Evolutionary conservation across 2,329 filamentous ascomycete species (phyloP).

Genomic region (Plenodomus biglobosus): DNA sequence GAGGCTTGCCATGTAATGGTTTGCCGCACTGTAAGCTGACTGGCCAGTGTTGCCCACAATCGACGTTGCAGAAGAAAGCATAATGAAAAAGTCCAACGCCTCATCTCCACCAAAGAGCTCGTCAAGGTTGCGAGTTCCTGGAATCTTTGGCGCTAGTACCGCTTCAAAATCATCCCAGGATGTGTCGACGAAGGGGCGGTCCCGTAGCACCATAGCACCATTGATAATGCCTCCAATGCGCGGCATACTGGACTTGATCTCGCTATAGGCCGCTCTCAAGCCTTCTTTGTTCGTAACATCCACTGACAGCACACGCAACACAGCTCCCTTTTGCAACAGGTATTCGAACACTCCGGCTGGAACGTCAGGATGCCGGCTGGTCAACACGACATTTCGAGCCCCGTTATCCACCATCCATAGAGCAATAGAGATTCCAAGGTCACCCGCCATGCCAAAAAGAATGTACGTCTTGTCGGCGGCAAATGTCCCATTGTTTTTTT

Average conservation of each 20-base stretch:
- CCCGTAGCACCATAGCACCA: conserved; percentile 27
- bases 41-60: conserved; percentile 20
- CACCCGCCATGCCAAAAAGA: conserved; percentile 24
- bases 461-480: conserved; percentile 23
- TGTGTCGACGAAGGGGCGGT: conserved; percentile 15
- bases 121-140: conserved; percentile 17
- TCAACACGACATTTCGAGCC: conserved; percentile 33
- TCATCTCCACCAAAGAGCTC: conserved; percentile 8
- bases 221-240: conserved; percentile 12
- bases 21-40: conserved; percentile 22
- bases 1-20: conserved; percentile 47
- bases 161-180: not conserved
- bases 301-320: not conserved
- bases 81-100: conserved; percentile 29
- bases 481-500: too few relatives aligned
- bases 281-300: conserved; percentile 6
- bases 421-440: conserved; percentile 18
- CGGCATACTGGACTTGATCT: not conserved
- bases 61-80: conserved; percentile 21
- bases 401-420: conserved; percentile 28
- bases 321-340: conserved; percentile 4
- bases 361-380: conserved; percentile 45
- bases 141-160: conserved; percentile 21
- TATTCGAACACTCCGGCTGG: conserved; percentile 15
- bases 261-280: not conserved